Evolutionary conservation across 257 asterid genomes (phyloP), one percentile per base, ranked within the genome.

Genomic region (Parsonsia alboflavescens): DNA sequence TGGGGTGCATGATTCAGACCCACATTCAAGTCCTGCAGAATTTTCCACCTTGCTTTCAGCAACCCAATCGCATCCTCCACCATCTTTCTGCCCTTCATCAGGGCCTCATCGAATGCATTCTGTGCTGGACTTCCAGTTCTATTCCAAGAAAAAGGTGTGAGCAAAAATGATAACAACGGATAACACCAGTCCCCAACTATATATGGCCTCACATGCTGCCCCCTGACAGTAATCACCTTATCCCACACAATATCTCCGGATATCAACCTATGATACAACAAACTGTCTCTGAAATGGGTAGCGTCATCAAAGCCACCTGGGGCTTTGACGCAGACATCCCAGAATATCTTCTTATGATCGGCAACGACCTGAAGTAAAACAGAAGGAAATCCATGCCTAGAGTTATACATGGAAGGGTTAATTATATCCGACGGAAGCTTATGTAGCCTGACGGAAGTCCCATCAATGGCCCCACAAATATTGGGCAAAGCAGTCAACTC

Each of bases 321-420:
- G 24, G 98, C 93, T 69, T 95, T 95, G 21, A 95, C 98, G 69
- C 99, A 95, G 13, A 95, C 99, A 79, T 95, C 99, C 99, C 99
- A 95, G 71, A 95, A 89, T 7, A 91, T 83, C 84, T 90, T 95
- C 89, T 89, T 92, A 73, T 88, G 92, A 79, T 95, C 99, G 0
- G 98, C 92, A 0, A 95, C 99, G 4, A 95, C 97, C 89, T 95
- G 99, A 78, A 95, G 88, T 44, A 92, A 66, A 70, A 92, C 80
- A 0, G 98, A 83, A 0, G 98, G 96, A 68, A 85, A 92, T 9
- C 98, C 97, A 45, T 89, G 83, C 3, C 86, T 87, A 53, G 88
- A 89, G 15, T 39, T 63, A 73, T 92, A 95, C 85, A 87, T 82
- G 2, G 90, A 83, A 5, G 85, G 85, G 75, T 93, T 86, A 59